A percentile compares a stretch with the other conserved stretches of the same genome.
Conservation (phyloP, 1,139 yeast genomes). For the Magnusiomyces ingens region DNA sequence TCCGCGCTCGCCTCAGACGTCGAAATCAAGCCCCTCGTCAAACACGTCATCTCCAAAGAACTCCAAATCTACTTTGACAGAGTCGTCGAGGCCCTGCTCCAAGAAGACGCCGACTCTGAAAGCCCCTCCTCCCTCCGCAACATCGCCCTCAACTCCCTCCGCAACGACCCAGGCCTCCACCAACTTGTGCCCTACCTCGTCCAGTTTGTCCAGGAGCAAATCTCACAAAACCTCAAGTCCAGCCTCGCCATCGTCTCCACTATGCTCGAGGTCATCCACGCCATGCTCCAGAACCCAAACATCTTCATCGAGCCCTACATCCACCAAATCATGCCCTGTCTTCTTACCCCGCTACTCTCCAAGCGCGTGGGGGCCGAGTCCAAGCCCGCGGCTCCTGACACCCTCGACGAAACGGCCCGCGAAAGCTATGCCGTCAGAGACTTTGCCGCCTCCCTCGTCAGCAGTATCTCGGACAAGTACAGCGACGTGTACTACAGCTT, state of each 20-base stretch:
- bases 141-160: slow-evolving; percentile 78
- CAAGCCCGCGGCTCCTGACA: slow-evolving; percentile 29
- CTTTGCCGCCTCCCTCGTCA: slow-evolving; percentile 77
- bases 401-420: background rate
- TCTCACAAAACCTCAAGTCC: slow-evolving; percentile 71
- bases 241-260: slow-evolving; percentile 70
- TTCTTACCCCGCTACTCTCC: slow-evolving; percentile 80
- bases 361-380: slow-evolving; percentile 68
- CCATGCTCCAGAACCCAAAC: slow-evolving; percentile 76
- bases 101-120: slow-evolving; percentile 25
- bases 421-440: slow-evolving; percentile 54
- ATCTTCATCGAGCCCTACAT: slow-evolving; percentile 93
- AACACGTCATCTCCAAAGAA: slow-evolving; percentile 92
- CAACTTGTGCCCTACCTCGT: slow-evolving; percentile 94
- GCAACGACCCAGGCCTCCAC: slow-evolving; percentile 92
- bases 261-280: slow-evolving; percentile 84
- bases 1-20: slow-evolving; percentile 43
- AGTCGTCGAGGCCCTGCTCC: slow-evolving; percentile 69
- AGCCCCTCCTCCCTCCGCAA: slow-evolving; percentile 46
- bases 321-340: slow-evolving; percentile 94
- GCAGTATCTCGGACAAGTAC: slow-evolving; percentile 67
- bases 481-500: slow-evolving; percentile 85
- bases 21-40: slow-evolving; percentile 89
- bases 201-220: slow-evolving; percentile 92
- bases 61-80: slow-evolving; percentile 89